Evolutionary conservation across 768 basidiomycete genomes (phyloP), one percentile per base, ranked within the genome.

Genomic region (Dioszegia hungarica): DNA sequence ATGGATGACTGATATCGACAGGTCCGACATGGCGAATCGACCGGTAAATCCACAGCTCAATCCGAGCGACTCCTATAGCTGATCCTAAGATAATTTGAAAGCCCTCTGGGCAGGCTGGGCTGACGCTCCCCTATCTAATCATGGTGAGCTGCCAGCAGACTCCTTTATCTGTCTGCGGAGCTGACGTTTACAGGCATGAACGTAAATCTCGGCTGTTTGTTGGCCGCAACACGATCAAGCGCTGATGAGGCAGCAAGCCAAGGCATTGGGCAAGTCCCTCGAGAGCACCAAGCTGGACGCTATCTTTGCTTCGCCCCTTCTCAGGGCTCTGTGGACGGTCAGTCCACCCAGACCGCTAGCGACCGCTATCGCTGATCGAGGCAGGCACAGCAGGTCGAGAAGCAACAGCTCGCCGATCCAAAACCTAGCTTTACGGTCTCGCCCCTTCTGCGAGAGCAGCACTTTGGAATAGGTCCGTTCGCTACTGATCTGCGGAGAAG

Each of bases 261-360:
- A 74, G 58, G 76, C 76, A 27, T 65, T 73, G 1, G 75, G 75
- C 12, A 59, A 61, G 34, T 69, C 66, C 1, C 54, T 67, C 17
- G 49, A 60, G n/a, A 43, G 56, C 41, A 67, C 73, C 22, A 51
- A 49, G 11, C 59, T 72, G 27, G 51, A 73, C 56, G 68, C 68
- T 14, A 78, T 79, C 56, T 78, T 76, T 62, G 64, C 75, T 5
- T 78, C 77, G 1, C 72, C 75, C 47, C 69, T 79, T 9, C 62
- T 73, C n/a, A 62, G 79, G 48, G 78, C 78, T 6, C 58, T 67
- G 17, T 77, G 75, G 66, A 80, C 79, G n/a, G 79, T 75, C 40
- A 59, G 71, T 40, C 24, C 10, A 17, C 10, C 46, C 53, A 36
- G 49, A 57, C 22, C 24, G 38, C 17, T 36, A 39, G 0, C 62